Base-by-base conservation (phyloP, 192 early-diverging fungal species). In the Mortierella alpina region DNA sequence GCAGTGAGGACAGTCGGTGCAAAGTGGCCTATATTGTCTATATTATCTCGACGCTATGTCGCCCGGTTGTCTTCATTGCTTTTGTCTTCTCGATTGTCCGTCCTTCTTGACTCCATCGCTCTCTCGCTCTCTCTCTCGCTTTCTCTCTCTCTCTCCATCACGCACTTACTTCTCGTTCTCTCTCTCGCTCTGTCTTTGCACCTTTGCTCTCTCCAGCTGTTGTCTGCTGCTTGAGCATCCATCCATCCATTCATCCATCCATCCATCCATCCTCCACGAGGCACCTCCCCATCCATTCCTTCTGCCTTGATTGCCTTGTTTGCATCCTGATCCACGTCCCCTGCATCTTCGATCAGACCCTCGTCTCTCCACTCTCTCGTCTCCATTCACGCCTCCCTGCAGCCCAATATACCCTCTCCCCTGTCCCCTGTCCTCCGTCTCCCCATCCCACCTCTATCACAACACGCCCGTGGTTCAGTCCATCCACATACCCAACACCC, bases 191-290 rank as follows among this genome's bases (percentile, higher is more conserved):
- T 45, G n/a, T 60, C 40, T 60, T n/a, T n/a, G n/a, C n/a, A n/a
- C n/a, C n/a, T n/a, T n/a, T 39, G 14, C 12, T 63, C 23, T 41
- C 45, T 47, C 11, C 41, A 23, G 11, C 20, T 41, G 23, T 41
- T 65, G 58, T 42, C 23, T 14, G 15, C 40, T 41, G 31, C 41
- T 50, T 48, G 49, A 15, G 23, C 23, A 61, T 61, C 59, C 59
- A 58, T 31, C 55, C 55, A 39, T 68, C 23, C 53, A 66, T 66
- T 52, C 53, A 17, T 15, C 50, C 54, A 58, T 31, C 55, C 55
- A 39, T 68, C 23, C 53, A 66, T 66, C 65, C 53, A 17, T 15
- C 50, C 54, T 3, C 31, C 65, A 55, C 52, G 65, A 66, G 65
- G 55, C 14, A 14, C 44, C 23, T 60, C 48, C 50, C 68, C 68